Base-by-base conservation (phyloP, 176 grass and related monocot genomes). In the Calamus simplicifolius region DNA sequence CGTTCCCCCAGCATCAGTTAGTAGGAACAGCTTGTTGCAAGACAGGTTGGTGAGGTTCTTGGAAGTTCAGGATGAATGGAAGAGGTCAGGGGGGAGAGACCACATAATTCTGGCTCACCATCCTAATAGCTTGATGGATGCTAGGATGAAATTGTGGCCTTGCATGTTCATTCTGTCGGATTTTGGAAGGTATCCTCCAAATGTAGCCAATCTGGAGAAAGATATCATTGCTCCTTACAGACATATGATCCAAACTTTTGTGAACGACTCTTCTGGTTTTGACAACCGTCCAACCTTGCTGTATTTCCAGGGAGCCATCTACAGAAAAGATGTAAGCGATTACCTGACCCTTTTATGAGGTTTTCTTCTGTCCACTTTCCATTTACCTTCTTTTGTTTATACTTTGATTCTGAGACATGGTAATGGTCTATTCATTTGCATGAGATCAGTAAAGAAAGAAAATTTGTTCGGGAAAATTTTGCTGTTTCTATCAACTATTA, bases 311-410 rank as follows among this genome's bases (percentile, higher is more conserved):
- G 92, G 92, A 61, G 84, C 92, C 19, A 97, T 97, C 68, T 88
- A 91, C 73, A 85, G 92, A 71, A 97, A 97, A 69, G 84, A 97
- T 88, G 92, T 97, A 85, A 91, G 72, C 23, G 17, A 28, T n/a
- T 48, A 54, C 81, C 21, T 27, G 13, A 52, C 48, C 5, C 23
- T 48, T 62, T 6, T 30, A 6, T 6, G 29, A 4, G 4, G 6
- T 30, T 30, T 30, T 4, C 29, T 30, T 30, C 21, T 23, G 21
- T 23, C 0, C 21, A 23, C 21, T 23, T 23, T 23, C 21, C 21
- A 23, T 23, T 23, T 23, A 23, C 21, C 5, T 30, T 4, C 29
- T 30, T 30, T 30, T 6, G 29, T 4, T 30, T 30, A 30, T 6
- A 30, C 29, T 30, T 30, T 30, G 29, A 30, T 30, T 30, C 1